These are phyloP conservation scores for Exobasidium rhododendri DNA, from an alignment of 1,284 basidiomycete species.

Conservation along the genomic window DNA sequence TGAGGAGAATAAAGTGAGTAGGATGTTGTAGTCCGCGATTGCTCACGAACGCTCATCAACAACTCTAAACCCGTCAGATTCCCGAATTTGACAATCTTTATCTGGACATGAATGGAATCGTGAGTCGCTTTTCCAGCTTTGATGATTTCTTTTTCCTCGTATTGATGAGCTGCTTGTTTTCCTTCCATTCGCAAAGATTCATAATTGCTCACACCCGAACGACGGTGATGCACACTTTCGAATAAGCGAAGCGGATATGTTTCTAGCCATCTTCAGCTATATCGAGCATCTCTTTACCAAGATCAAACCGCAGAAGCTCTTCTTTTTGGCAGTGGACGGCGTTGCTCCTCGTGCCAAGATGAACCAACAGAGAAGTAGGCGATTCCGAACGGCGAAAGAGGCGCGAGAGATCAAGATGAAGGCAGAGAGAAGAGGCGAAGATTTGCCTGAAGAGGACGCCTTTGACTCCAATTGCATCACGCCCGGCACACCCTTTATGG, in stretches of 20 bases:
- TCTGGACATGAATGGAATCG: slow-evolving; percentile 94
- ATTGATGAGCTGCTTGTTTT: neutral
- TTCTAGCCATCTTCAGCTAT: slow-evolving; percentile 92
- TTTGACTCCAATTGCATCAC: slow-evolving; percentile 99
- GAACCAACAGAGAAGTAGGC: slow-evolving; percentile 83
- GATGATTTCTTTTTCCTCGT: neutral
- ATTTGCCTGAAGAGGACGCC: slow-evolving; percentile 83
- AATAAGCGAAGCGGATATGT: slow-evolving; percentile 87
- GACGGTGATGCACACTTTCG: slow-evolving; percentile 94
- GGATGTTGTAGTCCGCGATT: neutral
- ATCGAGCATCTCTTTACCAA: slow-evolving; percentile 95
- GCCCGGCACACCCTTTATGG: slow-evolving; percentile 95
- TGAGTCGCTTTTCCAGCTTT: slow-evolving; percentile 62
- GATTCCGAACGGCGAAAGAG: slow-evolving; percentile 93
- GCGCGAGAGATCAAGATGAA: slow-evolving; percentile 80
- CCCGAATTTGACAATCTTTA: slow-evolving; percentile 85
- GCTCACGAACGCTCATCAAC: neutral
- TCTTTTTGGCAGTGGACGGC: slow-evolving; percentile 95
- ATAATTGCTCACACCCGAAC: slow-evolving; percentile 86
- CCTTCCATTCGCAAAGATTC: slow-evolving; percentile 60
- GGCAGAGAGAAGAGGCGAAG: slow-evolving; percentile 83
- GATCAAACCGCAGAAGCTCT: slow-evolving; percentile 87
- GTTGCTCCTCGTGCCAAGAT: slow-evolving; percentile 98
- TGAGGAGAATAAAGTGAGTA: slow-evolving; percentile 72
- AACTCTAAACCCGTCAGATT: slow-evolving; percentile 58